A percentile compares a stretch with the other conserved stretches of the same genome.
phyloP scores from a whole-genome alignment of 2,329 filamentous ascomycete genomes.

The Leptographium lundbergii region DNA sequence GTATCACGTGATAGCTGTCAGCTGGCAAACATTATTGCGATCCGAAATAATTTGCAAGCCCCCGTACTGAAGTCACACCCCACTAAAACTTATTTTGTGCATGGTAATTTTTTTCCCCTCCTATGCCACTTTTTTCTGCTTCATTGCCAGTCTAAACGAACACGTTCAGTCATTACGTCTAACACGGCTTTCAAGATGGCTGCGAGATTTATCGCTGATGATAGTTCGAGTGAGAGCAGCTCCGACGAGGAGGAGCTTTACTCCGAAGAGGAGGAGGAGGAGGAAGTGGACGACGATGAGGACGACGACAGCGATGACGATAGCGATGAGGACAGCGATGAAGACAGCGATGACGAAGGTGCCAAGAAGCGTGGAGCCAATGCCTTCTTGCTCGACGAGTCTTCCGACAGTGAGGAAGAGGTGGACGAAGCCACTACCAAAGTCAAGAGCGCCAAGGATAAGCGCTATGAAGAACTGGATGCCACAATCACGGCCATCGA shows the following conservation, averaged over 20 bases:
- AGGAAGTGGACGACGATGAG: constrained; percentile 57
- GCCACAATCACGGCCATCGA: constrained; percentile 81
- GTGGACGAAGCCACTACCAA: constrained; percentile 76
- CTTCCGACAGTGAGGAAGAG: constrained; percentile 66
- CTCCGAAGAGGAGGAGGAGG: constrained; percentile 55
- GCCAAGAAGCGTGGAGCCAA: constrained; percentile 58
- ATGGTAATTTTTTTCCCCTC: constrained; percentile 1
- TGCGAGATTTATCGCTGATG: constrained; percentile 69
- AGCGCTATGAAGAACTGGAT: constrained; percentile 89
- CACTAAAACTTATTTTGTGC: constrained; percentile 3
- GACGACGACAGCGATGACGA: constrained; percentile 44
- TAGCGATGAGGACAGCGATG: constrained; percentile 24
- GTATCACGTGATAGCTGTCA: not conserved
- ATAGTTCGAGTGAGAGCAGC: constrained; percentile 91
- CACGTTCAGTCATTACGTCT: not conserved
- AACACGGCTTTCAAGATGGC: constrained; percentile 40
- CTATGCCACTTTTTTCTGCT: not conserved
- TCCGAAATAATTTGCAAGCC: not conserved
- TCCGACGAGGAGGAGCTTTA: constrained; percentile 96
- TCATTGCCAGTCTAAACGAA: not conserved
- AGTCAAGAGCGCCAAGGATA: constrained; percentile 97
- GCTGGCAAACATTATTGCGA: constrained; percentile 2
- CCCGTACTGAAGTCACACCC: not conserved
- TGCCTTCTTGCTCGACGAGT: constrained; percentile 67
- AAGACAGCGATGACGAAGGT: constrained; percentile 34